Evolutionary conservation across 169 alveolate species (phyloP), one percentile per base, ranked within the genome.

Genomic region (Cryptosporidium felis): DNA sequence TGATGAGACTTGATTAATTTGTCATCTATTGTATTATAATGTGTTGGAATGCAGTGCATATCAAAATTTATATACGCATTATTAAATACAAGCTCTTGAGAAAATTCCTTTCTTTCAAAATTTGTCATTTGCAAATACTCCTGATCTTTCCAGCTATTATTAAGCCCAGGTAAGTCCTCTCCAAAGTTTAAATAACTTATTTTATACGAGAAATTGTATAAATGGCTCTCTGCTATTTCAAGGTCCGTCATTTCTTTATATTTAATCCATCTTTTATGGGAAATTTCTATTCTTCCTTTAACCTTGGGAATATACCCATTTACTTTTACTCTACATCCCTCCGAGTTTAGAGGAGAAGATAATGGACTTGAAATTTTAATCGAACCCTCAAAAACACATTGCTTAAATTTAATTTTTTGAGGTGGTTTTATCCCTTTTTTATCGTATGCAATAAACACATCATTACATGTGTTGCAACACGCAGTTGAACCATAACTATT

Each of bases 11-110:
- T 74, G 14, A 56, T 74, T n/a, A 28, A 18, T 38, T 74, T 74
- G 6, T 56, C 56, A 41, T 74, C 56, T 74, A 74, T 74, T 6
- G 85, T 18, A 74, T 53, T 34, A 40, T 53, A 74, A 53, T 74
- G 85, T 34, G 85, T 74, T 8, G 85, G 85, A 21, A 74, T 74
- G 41, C 85, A 74, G 23, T 74, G 85, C 85, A 74, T 74, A 74
- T 74, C 85, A 53, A 74, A 53, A 74, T 74, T 67, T 12, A 74
- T 53, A 9, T 51, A 56, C 16, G 85, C 85, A 38, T 74, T 38
- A 2, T 74, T 42, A 36, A 74, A 74, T 14, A 74, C 46, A 42
- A 74, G 34, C 4, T 74, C 67, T 1, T 42, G 46, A 26, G 58
- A 10, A 32, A 41, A 46, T 51, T 38, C 38, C 26, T n/a, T 5